Conservation (phyloP, 2,329 filamentous ascomycete species). For the Phyllosticta citrichinensis region DNA sequence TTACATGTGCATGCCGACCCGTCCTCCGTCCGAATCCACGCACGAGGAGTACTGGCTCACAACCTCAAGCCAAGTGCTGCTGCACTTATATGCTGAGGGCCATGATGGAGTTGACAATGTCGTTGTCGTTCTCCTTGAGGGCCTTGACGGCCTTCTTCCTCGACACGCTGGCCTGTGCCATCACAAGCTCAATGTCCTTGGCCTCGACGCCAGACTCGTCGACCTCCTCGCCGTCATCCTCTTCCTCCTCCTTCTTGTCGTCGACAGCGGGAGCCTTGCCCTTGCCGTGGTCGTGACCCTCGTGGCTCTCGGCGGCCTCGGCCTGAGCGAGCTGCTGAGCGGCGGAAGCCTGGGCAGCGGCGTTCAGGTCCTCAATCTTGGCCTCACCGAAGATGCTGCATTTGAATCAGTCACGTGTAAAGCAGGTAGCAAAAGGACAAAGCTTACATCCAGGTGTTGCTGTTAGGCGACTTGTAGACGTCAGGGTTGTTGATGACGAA, state of each 20-base stretch:
- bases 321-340: slow-evolving; percentile 85
- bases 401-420: slow-evolving; percentile 16
- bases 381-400: slow-evolving; percentile 95
- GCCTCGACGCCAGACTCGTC: slow-evolving; percentile 91
- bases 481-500: slow-evolving; percentile 99
- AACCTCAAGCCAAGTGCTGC: not conserved
- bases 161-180: slow-evolving; percentile 93
- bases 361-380: slow-evolving; percentile 99
- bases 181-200: slow-evolving; percentile 99
- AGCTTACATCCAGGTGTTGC: slow-evolving; percentile 98
- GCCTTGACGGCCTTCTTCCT: slow-evolving; percentile 99
- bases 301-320: slow-evolving; percentile 54
- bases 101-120: slow-evolving; percentile 99
- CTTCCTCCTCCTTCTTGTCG: slow-evolving; percentile 60
- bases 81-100: slow-evolving; percentile 53
- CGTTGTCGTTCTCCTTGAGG: slow-evolving; percentile 97
- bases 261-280: slow-evolving; percentile 47
- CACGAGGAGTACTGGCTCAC: not conserved
- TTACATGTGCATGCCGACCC: slow-evolving; percentile 4
- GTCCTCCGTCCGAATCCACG: slow-evolving; percentile 5
- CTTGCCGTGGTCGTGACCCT: slow-evolving; percentile 52
- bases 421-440: not conserved
- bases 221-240: slow-evolving; percentile 90
- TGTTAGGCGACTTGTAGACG: slow-evolving; percentile 98
- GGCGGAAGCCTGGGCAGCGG: slow-evolving; percentile 89